Evolutionary conservation across 495 filamentous ascomycete species (phyloP).

Genomic region (Aspergillus taichungensis): DNA sequence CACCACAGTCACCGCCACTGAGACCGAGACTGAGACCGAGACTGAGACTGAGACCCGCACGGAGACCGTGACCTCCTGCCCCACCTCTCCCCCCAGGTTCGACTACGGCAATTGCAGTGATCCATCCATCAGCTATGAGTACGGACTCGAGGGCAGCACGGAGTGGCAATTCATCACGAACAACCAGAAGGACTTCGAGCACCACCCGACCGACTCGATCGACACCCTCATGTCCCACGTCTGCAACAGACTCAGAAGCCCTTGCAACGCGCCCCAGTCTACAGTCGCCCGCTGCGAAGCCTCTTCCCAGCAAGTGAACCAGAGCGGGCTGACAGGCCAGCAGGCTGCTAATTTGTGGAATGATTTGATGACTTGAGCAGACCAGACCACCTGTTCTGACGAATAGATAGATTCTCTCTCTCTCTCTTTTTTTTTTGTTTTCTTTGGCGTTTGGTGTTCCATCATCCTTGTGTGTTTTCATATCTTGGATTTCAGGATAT

Average conservation of each 20-base stretch:
- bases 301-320: slow-evolving; percentile 27
- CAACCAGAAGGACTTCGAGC: slow-evolving; percentile 46
- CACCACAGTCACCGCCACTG: slow-evolving; percentile 8
- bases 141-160: slow-evolving; percentile 42
- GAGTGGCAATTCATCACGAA: slow-evolving; percentile 43
- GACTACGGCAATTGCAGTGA: slow-evolving; percentile 39
- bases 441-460: no score
- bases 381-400: no score
- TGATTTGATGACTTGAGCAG: no score
- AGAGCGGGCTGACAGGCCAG: slow-evolving; percentile 29
- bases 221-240: slow-evolving; percentile 46
- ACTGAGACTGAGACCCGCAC: slow-evolving; percentile 6
- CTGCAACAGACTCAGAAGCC: slow-evolving; percentile 42
- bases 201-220: slow-evolving; percentile 50
- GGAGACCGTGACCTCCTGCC: slow-evolving; percentile 1
- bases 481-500: no score
- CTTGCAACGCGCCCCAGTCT: slow-evolving; percentile 41
- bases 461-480: no score
- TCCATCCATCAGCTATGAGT: slow-evolving; percentile 47
- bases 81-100: slow-evolving; percentile 19
- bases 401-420: no score
- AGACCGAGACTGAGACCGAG: slow-evolving; percentile 3
- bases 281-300: slow-evolving; percentile 39
- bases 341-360: slow-evolving; percentile 56
- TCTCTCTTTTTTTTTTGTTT: no score